These are phyloP conservation scores for Rhododendron ovatum DNA, from an alignment of 148 eudicot genomes.

Conservation along the genomic window DNA sequence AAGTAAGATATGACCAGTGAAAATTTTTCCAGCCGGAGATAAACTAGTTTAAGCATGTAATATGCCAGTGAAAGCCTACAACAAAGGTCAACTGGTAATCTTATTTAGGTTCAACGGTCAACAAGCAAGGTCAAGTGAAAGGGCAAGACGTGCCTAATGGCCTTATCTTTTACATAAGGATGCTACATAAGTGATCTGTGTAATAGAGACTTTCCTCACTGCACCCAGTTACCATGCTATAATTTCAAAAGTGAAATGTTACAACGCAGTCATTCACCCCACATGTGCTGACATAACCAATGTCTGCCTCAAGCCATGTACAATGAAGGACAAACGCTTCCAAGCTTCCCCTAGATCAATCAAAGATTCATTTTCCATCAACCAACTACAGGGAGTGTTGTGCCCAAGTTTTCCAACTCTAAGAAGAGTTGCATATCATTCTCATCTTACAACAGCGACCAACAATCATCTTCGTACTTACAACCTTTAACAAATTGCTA, in stretches of 20 bases:
- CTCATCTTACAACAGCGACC: background rate
- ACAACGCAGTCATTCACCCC: background rate
- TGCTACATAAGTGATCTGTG: background rate
- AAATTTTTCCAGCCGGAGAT: background rate
- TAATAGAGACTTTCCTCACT: background rate
- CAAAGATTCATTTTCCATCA: background rate
- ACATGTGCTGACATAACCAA: background rate
- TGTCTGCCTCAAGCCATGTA: background rate
- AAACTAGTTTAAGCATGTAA: background rate
- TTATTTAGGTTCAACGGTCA: background rate
- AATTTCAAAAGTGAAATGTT: background rate
- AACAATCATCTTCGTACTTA: background rate
- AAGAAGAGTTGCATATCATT: background rate
- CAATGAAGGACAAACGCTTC: background rate
- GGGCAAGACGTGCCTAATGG: background rate
- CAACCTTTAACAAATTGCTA: background rate
- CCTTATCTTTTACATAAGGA: background rate
- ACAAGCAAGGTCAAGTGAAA: background rate
- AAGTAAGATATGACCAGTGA: background rate
- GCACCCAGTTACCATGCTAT: background rate
- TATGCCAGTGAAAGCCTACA: background rate
- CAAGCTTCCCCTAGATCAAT: background rate
- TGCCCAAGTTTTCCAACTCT: background rate
- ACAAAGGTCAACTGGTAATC: background rate
- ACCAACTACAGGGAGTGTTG: background rate